A percentile compares a stretch with the other conserved stretches of the same genome.
Evolutionary conservation across 2,329 filamentous ascomycete species (phyloP).

Genomic region (Coleophoma cylindrospora): DNA sequence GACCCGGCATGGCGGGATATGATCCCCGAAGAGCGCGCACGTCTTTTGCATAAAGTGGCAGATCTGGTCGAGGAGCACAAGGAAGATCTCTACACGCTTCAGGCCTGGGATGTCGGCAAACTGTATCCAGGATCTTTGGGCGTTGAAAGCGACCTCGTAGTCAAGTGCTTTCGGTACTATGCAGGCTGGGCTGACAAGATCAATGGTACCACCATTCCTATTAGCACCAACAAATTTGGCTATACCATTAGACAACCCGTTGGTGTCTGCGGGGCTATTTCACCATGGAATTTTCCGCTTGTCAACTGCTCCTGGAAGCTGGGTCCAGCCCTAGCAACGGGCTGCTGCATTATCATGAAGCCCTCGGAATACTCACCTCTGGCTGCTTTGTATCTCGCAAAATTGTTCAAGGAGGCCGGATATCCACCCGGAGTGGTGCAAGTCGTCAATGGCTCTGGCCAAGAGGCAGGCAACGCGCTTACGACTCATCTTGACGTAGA

Average conservation of each 20-base stretch:
- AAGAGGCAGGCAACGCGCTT: conserved; percentile 59
- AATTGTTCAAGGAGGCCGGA: conserved; percentile 61
- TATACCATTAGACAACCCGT: conserved; percentile 1
- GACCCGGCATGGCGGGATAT: conserved; percentile 20
- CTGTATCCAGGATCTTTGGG: neutral
- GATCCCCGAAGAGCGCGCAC: conserved; percentile 13
- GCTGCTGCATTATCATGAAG: conserved; percentile 56
- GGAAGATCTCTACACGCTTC: conserved; percentile 18
- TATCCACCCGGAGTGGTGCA: conserved; percentile 74
- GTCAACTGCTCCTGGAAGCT: conserved; percentile 71
- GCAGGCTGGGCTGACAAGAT: conserved; percentile 10
- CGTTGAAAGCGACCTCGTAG: conserved; percentile 1
- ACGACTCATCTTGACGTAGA: conserved; percentile 60
- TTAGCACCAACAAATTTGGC: neutral
- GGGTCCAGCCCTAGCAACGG: conserved; percentile 57
- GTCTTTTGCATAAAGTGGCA: conserved; percentile 20
- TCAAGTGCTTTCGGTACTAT: conserved; percentile 3
- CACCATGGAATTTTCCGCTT: conserved; percentile 75
- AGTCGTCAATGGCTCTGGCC: conserved; percentile 64
- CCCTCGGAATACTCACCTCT: conserved; percentile 60
- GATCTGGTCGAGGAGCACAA: conserved; percentile 23
- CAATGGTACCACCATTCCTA: conserved; percentile 3
- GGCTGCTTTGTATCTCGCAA: conserved; percentile 56
- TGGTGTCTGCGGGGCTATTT: conserved; percentile 62
- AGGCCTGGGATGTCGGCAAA: conserved; percentile 14